These are phyloP conservation scores for Apiosordaria backusii DNA, from an alignment of 495 filamentous ascomycete species.

Conservation along the genomic window DNA sequence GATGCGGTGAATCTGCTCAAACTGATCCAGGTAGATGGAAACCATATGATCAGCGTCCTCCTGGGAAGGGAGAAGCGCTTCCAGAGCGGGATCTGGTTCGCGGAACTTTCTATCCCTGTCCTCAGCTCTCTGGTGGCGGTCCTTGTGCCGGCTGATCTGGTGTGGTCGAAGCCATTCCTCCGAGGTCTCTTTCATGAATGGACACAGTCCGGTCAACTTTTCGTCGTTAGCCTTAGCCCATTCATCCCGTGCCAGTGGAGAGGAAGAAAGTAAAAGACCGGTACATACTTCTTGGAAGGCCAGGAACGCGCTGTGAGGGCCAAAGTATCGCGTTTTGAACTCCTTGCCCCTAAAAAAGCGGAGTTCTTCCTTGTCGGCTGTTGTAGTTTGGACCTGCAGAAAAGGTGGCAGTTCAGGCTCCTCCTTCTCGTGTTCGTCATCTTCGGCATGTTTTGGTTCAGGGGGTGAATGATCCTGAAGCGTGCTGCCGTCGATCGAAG, in stretches of 20 bases:
- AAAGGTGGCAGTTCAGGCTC: conserved; percentile 18
- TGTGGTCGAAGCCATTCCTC: conserved; percentile 43
- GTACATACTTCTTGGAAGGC: conserved; percentile 36
- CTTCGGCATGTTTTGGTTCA: conserved; percentile 19
- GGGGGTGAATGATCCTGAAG: conserved; percentile 33
- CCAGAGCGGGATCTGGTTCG: conserved; percentile 32
- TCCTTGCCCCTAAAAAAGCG: conserved; percentile 39
- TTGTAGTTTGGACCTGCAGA: conserved; percentile 27
- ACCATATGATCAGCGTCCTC: conserved; percentile 39
- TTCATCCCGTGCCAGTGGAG: not conserved
- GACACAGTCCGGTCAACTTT: conserved; percentile 44
- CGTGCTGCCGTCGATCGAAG: conserved; percentile 36
- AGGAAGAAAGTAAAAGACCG: not conserved
- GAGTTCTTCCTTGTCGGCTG: conserved; percentile 33
- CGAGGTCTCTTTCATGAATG: conserved; percentile 45
- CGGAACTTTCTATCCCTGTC: conserved; percentile 36
- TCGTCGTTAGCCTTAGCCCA: not conserved
- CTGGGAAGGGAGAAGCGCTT: conserved; percentile 39
- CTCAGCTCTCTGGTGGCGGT: conserved; percentile 30
- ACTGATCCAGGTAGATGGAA: conserved; percentile 42
- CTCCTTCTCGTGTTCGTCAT: conserved; percentile 10
- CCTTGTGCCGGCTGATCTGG: conserved; percentile 35
- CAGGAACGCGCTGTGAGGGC: conserved; percentile 46
- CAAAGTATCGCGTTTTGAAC: conserved; percentile 49
- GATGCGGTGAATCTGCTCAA: conserved; percentile 47